A percentile compares a stretch with the other conserved stretches of the same genome.
Evolutionary conservation across 2,329 filamentous ascomycete species (phyloP).

Genomic region (Pseudocercospora cruenta): DNA sequence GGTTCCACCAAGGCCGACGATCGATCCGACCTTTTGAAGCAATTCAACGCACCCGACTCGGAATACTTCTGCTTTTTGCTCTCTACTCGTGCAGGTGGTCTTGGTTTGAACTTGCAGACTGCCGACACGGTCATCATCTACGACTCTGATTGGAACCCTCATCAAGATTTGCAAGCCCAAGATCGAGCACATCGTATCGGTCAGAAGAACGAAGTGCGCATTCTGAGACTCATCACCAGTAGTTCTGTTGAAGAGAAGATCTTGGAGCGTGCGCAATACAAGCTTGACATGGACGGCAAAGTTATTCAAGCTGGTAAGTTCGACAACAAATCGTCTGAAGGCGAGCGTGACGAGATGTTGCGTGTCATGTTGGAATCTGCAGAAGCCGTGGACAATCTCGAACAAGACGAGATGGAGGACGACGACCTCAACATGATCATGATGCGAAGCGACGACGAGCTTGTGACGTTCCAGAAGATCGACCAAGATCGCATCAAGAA

Average conservation of each 20-base stretch:
- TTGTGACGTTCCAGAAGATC: slow-evolving; percentile 76
- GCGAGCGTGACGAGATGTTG: slow-evolving; percentile 95
- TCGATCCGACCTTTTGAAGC: slow-evolving; percentile 82
- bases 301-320: slow-evolving; percentile 99
- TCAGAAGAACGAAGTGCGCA: slow-evolving; percentile 98
- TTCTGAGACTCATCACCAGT: slow-evolving; percentile 90
- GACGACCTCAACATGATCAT: slow-evolving; percentile 95
- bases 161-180: slow-evolving; percentile 97
- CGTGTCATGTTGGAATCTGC: slow-evolving; percentile 87
- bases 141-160: slow-evolving; percentile 99
- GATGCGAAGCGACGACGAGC: slow-evolving; percentile 81
- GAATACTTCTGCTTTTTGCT: slow-evolving; percentile 97
- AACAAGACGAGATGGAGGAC: slow-evolving; percentile 97
- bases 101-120: slow-evolving; percentile 95
- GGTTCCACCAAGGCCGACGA: slow-evolving; percentile 98
- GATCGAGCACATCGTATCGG: slow-evolving; percentile 99
- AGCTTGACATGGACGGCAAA: slow-evolving; percentile 99
- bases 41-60: slow-evolving; percentile 88
- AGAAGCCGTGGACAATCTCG: slow-evolving; percentile 69
- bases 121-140: slow-evolving; percentile 99
- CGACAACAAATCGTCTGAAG: slow-evolving; percentile 98
- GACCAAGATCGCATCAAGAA: slow-evolving; percentile 73
- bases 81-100: slow-evolving; percentile 97
- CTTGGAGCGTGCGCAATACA: slow-evolving; percentile 92
- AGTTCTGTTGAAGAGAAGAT: slow-evolving; percentile 99